Percentiles rank a stretch among this genome's conserved stretches.
phyloP scores from a whole-genome alignment of 768 basidiomycete genomes.

The Infundibulicybe gibba region DNA sequence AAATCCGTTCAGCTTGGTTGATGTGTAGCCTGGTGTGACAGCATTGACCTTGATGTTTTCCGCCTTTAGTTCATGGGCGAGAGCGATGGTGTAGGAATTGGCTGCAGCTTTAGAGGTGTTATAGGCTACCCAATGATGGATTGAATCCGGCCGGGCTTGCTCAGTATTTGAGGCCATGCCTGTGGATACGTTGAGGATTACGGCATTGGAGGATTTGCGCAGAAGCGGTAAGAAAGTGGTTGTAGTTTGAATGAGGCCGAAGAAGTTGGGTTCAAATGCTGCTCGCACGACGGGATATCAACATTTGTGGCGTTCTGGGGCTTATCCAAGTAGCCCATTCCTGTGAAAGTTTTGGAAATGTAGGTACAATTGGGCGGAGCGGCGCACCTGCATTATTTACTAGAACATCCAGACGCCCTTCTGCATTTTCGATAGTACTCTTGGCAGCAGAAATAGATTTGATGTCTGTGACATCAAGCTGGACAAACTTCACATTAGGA shows the following conservation, averaged over 20 bases:
- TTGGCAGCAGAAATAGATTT: conserved; percentile 30
- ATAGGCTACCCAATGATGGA: conserved; percentile 41
- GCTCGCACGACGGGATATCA: conserved; percentile 27
- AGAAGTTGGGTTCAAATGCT: conserved; percentile 40
- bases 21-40: conserved; percentile 57
- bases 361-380: not conserved
- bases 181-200: conserved; percentile 37
- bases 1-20: conserved; percentile 38
- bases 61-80: conserved; percentile 59
- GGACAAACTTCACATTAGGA: conserved; percentile 25
- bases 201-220: conserved; percentile 25
- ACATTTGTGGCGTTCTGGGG: conserved; percentile 31
- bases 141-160: conserved; percentile 25
- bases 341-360: conserved; percentile 9
- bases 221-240: conserved; percentile 39
- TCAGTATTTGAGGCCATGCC: conserved; percentile 42
- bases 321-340: conserved; percentile 21
- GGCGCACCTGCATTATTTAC: conserved; percentile 41
- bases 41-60: conserved; percentile 57
- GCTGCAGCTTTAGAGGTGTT: conserved; percentile 73
- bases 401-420: conserved; percentile 40
- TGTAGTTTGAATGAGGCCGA: conserved; percentile 38
- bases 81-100: conserved; percentile 53
- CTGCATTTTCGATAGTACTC: conserved; percentile 29
- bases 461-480: conserved; percentile 35